Base-by-base conservation (phyloP, 805 yeast species). In the Ogataea angusta region DNA sequence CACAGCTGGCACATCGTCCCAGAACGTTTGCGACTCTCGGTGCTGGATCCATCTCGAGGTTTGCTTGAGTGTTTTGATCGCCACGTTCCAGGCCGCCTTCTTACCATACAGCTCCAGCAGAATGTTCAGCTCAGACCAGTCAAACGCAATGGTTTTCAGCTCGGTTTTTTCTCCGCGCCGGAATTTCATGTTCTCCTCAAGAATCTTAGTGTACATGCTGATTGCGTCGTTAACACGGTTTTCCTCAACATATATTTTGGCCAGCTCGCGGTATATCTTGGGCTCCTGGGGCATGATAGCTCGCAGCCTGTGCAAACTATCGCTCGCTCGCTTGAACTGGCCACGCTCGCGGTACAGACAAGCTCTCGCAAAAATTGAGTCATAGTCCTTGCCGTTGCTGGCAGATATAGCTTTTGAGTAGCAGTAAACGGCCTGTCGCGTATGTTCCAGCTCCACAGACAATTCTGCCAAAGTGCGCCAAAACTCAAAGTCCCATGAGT, bases 71-170 rank as follows among this genome's bases (percentile, higher is more conserved):
- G 80, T 69, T 41, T 72, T 74, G 13, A 88, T 73, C 1, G 90
- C 93, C 9, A 75, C 67, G 8, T 59, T 59, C 71, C 79, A 84
- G 4, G 83, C 78, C 31, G 76, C 79, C 42, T 79, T 82, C 38
- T 78, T 76, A n/a, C 80, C 71, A 53, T 85, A 84, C 27, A 91
- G 66, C 53, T 93, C 98, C 7, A 85, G 74, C 30, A 91, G 67
- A 44, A 88, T 86, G 53, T 93, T 91, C 34, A 91, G 69, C 45
- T 86, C 90, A 0, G 95, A 83, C 95, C 95, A 93, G 35, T 80
- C 88, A 59, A 91, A 93, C 16, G 62, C 60, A 1, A 87, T 72
- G 21, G 62, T 62, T 33, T 48, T 48, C 42, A 64, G 39, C n/a
- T 50, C 49, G 3, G 47, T 38, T 6, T 39, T 31, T 28, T 51